Base-by-base conservation (phyloP, 768 basidiomycete species). In the Psilocybe cubensis region DNA sequence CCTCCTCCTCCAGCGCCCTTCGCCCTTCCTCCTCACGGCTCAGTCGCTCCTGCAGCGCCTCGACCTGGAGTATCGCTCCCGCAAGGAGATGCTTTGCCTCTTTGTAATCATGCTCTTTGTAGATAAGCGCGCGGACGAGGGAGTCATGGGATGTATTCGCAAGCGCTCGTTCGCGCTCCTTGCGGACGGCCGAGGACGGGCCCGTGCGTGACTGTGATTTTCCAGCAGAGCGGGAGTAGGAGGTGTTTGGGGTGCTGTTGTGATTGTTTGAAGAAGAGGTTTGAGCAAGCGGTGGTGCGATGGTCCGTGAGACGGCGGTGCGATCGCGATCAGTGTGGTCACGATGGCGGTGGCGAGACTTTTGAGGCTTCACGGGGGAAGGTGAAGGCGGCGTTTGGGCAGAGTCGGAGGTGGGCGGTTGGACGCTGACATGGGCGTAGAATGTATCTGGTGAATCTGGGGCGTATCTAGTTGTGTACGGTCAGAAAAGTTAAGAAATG, bases 1-100 rank as follows among this genome's bases (percentile, higher is more conserved):
- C 65, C n/a, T 66, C 65, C n/a, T 60, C 56, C 44, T 72, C 70
- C 7, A 66, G 33, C 4, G 59, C 52, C 41, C 57, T 61, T n/a
- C 57, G 52, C 8, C 54, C 38, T 10, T 58, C 60, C 49, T 65
- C 60, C 17, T 63, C 63, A 9, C 60, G 41, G 1, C 56, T 33
- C 3, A 70, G 58, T 43, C 56, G 59, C 31, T 60, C 65, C 7
- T 57, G 41, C 9, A 67, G 43, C 9, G 56, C 47, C 23, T 71
- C 68, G 5, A 74, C 57, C 35, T 68, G 71, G 7, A 66, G 58
- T 1, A 70, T 51, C 3, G 72, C 72, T 4, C 59, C 63, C 4
- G 57, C 59, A n/a, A 74, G 57, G 0, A 74, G 61, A n/a, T 63
- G 63, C 51, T 67, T 69, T 28, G 68, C 65, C 38, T 73, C 71